Conservation (phyloP, 306 rosid species). For the Bauhinia variegata region DNA sequence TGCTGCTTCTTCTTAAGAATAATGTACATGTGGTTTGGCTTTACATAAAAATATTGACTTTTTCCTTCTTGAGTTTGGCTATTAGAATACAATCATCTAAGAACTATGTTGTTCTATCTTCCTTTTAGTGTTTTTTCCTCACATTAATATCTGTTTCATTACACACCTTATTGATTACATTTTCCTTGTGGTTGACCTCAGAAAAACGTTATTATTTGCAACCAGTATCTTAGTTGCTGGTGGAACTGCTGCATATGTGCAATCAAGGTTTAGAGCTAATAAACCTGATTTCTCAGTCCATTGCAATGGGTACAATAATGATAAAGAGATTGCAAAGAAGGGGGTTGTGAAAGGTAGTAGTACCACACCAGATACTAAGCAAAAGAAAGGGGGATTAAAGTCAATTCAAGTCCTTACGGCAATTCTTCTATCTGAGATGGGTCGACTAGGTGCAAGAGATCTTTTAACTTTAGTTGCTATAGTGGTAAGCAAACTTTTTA, state of each 20-base stretch:
- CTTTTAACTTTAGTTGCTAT: slow-evolving; percentile 66
- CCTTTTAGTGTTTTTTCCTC: slow-evolving; percentile 24
- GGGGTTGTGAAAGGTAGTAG: slow-evolving; percentile 35
- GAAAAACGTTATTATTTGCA: slow-evolving; percentile 86
- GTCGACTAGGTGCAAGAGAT: slow-evolving; percentile 68
- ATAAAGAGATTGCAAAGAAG: slow-evolving; percentile 41
- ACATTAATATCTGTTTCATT: slow-evolving; percentile 8
- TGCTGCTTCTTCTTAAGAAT: slow-evolving; percentile 1
- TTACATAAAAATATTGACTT: slow-evolving; percentile 25
- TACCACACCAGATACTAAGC: slow-evolving; percentile 40
- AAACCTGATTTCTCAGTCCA: slow-evolving; percentile 44
- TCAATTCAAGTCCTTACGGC: slow-evolving; percentile 81
- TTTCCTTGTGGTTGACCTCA: slow-evolving; percentile 43
- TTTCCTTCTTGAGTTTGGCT: slow-evolving; percentile 23
- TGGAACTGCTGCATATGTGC: slow-evolving; percentile 83
- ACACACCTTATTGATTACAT: slow-evolving; percentile 16
- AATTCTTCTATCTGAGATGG: slow-evolving; percentile 75
- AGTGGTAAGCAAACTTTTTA: slow-evolving; percentile 68
- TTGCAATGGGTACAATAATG: slow-evolving; percentile 57
- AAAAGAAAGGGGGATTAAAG: slow-evolving; percentile 67
- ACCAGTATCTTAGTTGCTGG: slow-evolving; percentile 84
- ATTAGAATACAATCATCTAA: slow-evolving; percentile 14
- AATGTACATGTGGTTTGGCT: slow-evolving; percentile 24
- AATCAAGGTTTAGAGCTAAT: slow-evolving; percentile 61
- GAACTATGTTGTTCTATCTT: slow-evolving; percentile 14